These are phyloP conservation scores for Piper longum DNA, from an alignment of 164 flowering plant genomes.

Conservation along the genomic window DNA sequence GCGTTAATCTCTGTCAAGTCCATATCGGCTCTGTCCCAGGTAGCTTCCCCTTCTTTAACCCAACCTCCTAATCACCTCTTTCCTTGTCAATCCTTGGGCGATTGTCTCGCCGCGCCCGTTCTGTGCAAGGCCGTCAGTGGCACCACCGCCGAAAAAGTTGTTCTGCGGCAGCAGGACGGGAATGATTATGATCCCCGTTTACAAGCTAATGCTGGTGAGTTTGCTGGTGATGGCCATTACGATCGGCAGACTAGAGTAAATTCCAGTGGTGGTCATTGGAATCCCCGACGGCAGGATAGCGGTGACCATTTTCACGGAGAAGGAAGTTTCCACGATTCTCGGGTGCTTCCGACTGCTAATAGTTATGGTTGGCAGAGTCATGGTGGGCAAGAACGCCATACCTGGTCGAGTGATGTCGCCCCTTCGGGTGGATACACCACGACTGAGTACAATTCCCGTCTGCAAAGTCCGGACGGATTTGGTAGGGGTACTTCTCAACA, in stretches of 20 bases:
- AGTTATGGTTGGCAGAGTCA: neutral
- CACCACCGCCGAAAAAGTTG: slow-evolving; percentile 9
- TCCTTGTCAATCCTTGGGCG: neutral
- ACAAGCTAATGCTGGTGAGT: no score
- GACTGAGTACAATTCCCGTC: neutral
- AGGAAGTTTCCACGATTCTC: no score
- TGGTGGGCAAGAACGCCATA: neutral
- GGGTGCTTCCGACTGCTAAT: no score
- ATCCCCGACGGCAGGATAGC: neutral
- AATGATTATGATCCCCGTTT: no score
- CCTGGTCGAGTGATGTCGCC: neutral
- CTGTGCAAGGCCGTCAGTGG: neutral
- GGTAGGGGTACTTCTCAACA: neutral
- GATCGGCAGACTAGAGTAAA: neutral
- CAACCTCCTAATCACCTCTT: neutral
- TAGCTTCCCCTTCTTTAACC: neutral
- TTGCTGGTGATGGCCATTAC: neutral
- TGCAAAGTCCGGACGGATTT: neutral
- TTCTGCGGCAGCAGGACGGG: neutral
- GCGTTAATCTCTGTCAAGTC: slow-evolving; percentile 5
- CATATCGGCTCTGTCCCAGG: slow-evolving; percentile 7
- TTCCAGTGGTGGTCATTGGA: neutral
- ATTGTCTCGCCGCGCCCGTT: neutral
- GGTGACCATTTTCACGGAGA: no score
- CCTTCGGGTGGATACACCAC: neutral